phyloP scores from a whole-genome alignment of 2,329 filamentous ascomycete species.

The Taxawa tesnikishii region DNA sequence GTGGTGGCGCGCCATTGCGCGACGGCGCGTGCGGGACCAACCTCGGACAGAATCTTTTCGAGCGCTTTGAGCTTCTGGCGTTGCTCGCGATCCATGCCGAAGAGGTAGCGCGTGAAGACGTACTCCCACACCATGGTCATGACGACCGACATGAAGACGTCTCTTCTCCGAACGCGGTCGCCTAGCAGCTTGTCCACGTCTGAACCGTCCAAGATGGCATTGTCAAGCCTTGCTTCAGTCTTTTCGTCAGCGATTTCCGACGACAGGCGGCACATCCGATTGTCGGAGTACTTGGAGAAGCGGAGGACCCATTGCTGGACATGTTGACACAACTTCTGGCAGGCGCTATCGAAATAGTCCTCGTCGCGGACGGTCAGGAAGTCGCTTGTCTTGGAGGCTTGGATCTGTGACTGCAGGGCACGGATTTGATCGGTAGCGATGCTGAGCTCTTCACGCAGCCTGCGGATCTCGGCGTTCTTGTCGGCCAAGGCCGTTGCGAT shows the following conservation, averaged over 20 bases:
- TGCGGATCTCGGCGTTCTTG: conserved; percentile 73
- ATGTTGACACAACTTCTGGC: conserved; percentile 88
- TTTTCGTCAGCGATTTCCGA: conserved; percentile 83
- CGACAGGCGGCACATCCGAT: conserved; percentile 72
- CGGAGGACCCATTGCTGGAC: conserved; percentile 96
- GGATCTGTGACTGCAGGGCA: conserved; percentile 46
- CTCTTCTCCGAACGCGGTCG: conserved; percentile 77
- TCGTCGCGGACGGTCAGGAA: conserved; percentile 76
- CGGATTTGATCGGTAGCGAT: conserved; percentile 52
- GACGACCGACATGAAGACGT: conserved; percentile 96
- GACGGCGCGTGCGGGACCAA: conserved; percentile 78
- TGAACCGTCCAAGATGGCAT: conserved; percentile 83
- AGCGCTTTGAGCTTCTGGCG: conserved; percentile 93
- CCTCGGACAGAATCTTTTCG: conserved; percentile 81
- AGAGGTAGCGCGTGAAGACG: conserved; percentile 93
- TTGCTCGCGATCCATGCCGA: conserved; percentile 97
- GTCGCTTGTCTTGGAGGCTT: conserved; percentile 46
- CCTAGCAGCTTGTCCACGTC: conserved; percentile 81
- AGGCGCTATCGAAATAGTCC: conserved; percentile 89
- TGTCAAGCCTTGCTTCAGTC: conserved; percentile 87
- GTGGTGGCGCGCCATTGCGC: conserved; percentile 96
- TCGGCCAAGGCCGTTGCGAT: conserved; percentile 56
- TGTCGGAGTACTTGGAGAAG: conserved; percentile 96
- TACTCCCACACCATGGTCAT: conserved; percentile 99
- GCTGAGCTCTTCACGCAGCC: conserved; percentile 66